Percentiles rank a stretch among this genome's conserved stretches.
Evolutionary conservation across 371 early-diverging fungal species (phyloP).

Genomic region (Apophysomyces sp.): DNA sequence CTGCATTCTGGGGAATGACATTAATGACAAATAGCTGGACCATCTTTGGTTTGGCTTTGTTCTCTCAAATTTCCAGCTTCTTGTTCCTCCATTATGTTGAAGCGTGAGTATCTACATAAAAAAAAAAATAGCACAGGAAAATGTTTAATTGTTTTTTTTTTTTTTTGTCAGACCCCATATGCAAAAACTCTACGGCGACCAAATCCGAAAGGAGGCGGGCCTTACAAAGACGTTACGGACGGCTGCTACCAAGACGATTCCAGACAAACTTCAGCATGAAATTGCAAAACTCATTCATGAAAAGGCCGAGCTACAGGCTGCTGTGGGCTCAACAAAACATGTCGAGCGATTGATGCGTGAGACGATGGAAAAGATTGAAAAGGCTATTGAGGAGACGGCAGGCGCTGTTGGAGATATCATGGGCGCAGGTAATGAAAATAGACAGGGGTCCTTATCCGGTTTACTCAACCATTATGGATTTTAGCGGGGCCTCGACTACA

Average conservation of each 20-base stretch:
- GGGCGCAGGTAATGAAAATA: not conserved
- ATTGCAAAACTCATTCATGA: constrained; percentile 35
- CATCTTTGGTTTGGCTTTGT: constrained; percentile 76
- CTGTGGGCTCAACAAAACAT: constrained; percentile 45
- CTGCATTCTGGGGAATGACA: constrained; percentile 89
- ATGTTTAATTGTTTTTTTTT: not conserved
- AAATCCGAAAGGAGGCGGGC: constrained; percentile 77
- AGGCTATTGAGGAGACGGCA: constrained; percentile 58
- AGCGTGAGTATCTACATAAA: constrained; percentile 17
- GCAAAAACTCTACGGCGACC: constrained; percentile 78
- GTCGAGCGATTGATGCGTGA: constrained; percentile 59
- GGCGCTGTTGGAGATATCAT: constrained; percentile 48
- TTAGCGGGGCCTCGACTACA: constrained; percentile 55
- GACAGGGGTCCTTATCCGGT: too few species aligned
- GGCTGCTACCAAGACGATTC: constrained; percentile 31
- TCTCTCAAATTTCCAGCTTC: constrained; percentile 78
- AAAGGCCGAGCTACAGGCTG: constrained; percentile 28
- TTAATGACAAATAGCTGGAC: constrained; percentile 77
- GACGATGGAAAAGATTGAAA: constrained; percentile 59
- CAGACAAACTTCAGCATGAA: constrained; percentile 34
- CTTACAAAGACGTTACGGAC: constrained; percentile 59
- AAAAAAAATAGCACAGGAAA: not conserved
- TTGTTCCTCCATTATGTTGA: constrained; percentile 84
- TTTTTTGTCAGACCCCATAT: constrained; percentile 65
- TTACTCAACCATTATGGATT: too few species aligned